Base-by-base conservation (phyloP, 805 yeast genomes). In the Phaffomyces antillensis region DNA sequence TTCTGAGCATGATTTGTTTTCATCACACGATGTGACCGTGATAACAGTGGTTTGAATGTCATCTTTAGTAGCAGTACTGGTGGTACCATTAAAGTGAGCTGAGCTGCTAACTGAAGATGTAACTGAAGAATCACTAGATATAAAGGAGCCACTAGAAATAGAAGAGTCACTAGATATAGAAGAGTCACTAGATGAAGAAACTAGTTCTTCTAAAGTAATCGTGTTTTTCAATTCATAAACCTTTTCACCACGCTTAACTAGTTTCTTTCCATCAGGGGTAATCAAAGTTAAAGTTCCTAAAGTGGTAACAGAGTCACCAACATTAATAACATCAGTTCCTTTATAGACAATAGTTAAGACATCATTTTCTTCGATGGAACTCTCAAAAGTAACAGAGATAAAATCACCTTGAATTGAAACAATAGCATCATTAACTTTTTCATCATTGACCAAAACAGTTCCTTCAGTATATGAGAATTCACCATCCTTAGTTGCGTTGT, bases 401-500 rank as follows among this genome's bases (percentile, higher is more conserved):
- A 46, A 5, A 39, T 43, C 43, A 5, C 26, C 38, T 16, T 44
- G 18, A 26, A 44, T 35, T 23, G 46, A 15, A 35, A 40, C 25
- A 5, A 41, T 17, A 12, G 44, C 46, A 15, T 13, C 35, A 12
- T 46, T 10, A 5, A 36, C 18, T 17, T 18, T 32, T 3, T 12
- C 41, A 41, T 49, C 55, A 37, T 40, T 42, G 30, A 47, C 47
- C 15, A 32, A 32, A 13, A 38, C 41, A 36, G 38, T 37, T 28
- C 40, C 44, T 17, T 25, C 37, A 8, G 37, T 39, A 43, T 45
- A 50, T 3, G 17, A 38, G 41, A 47, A 52, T 9, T 20, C 24
- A 36, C 45, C 47, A 20, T 30, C n/a, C 17, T 35, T 40, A 20
- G 41, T 20, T 23, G 41, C 48, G 6, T 37, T 24, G 23, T 50